Percentiles rank a stretch among this genome's conserved stretches.
These are phyloP conservation scores for Kodamaea sagamina DNA, from an alignment of 805 yeast species.

Conservation along the genomic window DNA sequence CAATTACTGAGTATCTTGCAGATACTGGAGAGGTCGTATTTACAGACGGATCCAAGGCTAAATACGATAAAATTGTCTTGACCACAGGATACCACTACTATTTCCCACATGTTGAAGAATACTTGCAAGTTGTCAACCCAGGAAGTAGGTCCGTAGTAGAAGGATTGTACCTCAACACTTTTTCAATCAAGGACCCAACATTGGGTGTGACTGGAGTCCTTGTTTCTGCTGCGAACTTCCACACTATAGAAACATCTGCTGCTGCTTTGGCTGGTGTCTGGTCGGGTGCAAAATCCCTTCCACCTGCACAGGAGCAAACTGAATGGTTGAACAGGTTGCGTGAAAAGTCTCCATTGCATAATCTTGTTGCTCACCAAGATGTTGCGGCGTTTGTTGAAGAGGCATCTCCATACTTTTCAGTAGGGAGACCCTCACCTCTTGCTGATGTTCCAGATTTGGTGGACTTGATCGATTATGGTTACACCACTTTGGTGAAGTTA, in stretches of 20 bases:
- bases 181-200: constrained; percentile 45
- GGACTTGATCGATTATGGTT: constrained; percentile 9
- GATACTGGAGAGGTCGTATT: constrained; percentile 28
- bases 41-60: constrained; percentile 27
- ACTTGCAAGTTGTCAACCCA: constrained; percentile 26
- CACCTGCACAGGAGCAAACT: constrained; percentile 41
- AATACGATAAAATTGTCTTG: constrained; percentile 43
- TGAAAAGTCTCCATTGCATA: constrained; percentile 1
- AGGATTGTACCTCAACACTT: constrained; percentile 29
- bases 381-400: constrained; percentile 15
- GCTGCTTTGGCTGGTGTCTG: constrained; percentile 63
- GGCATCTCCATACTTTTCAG: constrained; percentile 8
- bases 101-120: constrained; percentile 41
- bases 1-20: constrained; percentile 21
- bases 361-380: constrained; percentile 4
- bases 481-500: constrained; percentile 9
- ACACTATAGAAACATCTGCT: constrained; percentile 51
- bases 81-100: constrained; percentile 56
- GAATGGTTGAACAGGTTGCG: constrained; percentile 32
- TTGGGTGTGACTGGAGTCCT: constrained; percentile 44
- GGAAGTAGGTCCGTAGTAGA: constrained; percentile 19
- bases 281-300: constrained; percentile 43
- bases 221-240: constrained; percentile 47
- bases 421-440: constrained; percentile 13
- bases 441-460: constrained; percentile 1